Evolutionary conservation across 192 early-diverging fungal species (phyloP), one percentile per base, ranked within the genome.

Genomic region (Mortierella hygrophila): DNA sequence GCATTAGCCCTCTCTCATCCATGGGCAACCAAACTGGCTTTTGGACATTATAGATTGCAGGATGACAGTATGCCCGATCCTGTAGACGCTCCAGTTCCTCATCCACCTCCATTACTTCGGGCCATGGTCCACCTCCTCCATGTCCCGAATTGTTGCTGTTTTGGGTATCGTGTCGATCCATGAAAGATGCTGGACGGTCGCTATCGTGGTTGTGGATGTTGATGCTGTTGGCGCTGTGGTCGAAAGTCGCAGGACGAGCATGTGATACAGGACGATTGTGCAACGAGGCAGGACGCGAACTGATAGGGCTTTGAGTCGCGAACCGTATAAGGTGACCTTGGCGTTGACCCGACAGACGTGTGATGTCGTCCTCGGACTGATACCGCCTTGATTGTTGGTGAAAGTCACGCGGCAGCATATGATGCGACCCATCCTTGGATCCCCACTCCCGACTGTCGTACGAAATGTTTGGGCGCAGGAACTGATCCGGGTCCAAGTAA

Each of bases 21-120:
- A 87, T 73, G 35, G 91, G 90, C n/a, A 92, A 42, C 91, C 91
- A 92, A 6, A 92, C 88, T 26, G 90, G 88, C 9, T 82, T 85
- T 29, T 89, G 89, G 4, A 70, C 74, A 20, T 68, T 65, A 15
- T 77, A 81, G 6, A 82, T 76, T 7, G 90, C 80, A 13, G 91
- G 91, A 40, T 92, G 88, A 72, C 88, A 87, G 63, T 91, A 91
- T 0, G 90, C 79, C 26, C 81, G 82, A 21, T 80, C 72, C 57
- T 87, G 89, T 10, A 82, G 15, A 11, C 54, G 47, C 52, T 76
- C 79, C 2, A 81, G 44, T 21, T 88, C 79, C 4, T 41, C 52
- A 73, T 65, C 75, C 18, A 3, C 63, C n/a, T n/a, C 46, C 2
- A 38, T 26, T 1, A 63, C 32, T 21, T 74, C 68, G 20, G 83